Conservation (phyloP, 2,329 filamentous ascomycete genomes). For the Talaromyces sp. region DNA sequence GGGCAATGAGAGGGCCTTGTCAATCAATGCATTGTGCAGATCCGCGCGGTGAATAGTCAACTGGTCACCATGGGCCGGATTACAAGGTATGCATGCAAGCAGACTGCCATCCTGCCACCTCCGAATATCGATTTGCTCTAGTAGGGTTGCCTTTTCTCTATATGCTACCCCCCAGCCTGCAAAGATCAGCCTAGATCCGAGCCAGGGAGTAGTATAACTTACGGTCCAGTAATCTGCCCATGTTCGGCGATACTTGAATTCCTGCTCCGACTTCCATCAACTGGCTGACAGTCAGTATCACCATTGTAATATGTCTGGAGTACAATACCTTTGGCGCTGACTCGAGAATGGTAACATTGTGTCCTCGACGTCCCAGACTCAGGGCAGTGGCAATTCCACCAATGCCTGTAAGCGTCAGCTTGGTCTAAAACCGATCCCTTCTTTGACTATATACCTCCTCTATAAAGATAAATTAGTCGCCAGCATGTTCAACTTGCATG, state of each 20-base stretch:
- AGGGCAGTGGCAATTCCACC: constrained; percentile 36
- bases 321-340: constrained; percentile 30
- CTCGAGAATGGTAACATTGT: constrained; percentile 33
- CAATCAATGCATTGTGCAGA: constrained; percentile 33
- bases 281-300: constrained; percentile 20
- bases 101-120: constrained; percentile 35
- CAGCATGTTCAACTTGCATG: neutral
- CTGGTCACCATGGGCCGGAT: constrained; percentile 35
- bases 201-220: constrained; percentile 17
- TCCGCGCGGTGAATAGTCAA: constrained; percentile 37
- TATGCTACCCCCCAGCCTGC: constrained; percentile 36
- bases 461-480: neutral
- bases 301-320: no score
- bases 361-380: constrained; percentile 33
- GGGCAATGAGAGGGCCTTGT: constrained; percentile 27
- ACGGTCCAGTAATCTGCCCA: constrained; percentile 69
- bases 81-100: constrained; percentile 33
- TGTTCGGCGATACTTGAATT: constrained; percentile 79
- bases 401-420: constrained; percentile 27
- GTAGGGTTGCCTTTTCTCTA: constrained; percentile 32
- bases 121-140: constrained; percentile 36
- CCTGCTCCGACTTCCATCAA: constrained; percentile 65
- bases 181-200: neutral
- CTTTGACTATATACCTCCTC: constrained; percentile 3
- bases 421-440: neutral